Percentiles rank a stretch among this genome's conserved stretches.
These are phyloP conservation scores for Cajanus cajan DNA, from an alignment of 306 rosid genomes.

Conservation along the genomic window DNA sequence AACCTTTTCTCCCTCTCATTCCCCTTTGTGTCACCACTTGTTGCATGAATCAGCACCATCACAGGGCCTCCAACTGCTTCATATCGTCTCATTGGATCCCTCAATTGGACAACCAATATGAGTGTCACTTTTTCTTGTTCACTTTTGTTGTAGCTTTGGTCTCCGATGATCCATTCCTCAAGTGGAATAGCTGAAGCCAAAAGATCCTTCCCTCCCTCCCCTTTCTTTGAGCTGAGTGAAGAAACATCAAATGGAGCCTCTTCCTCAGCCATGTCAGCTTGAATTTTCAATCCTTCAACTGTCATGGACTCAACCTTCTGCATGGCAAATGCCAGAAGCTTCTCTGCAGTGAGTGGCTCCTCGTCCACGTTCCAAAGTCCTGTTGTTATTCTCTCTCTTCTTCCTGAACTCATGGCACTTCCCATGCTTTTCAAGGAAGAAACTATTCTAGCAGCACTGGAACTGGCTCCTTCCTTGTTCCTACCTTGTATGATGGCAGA, in stretches of 20 bases:
- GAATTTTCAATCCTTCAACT: conserved; percentile 74
- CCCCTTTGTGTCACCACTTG: conserved; percentile 15
- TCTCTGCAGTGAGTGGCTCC: conserved; percentile 54
- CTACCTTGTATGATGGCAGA: conserved; percentile 85
- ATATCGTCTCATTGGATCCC: conserved; percentile 75
- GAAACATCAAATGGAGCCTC: conserved; percentile 92
- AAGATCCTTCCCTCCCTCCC: conserved; percentile 40
- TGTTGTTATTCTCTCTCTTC: conserved; percentile 74
- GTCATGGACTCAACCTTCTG: conserved; percentile 82
- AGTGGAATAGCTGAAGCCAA: conserved; percentile 60
- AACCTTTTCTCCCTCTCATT: conserved; percentile 49
- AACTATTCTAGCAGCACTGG: conserved; percentile 78
- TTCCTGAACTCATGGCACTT: conserved; percentile 59
- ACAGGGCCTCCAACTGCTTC: conserved; percentile 90
- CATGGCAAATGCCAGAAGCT: conserved; percentile 63
- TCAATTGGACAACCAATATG: conserved; percentile 59
- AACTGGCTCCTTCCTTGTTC: conserved; percentile 88
- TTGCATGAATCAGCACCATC: conserved; percentile 61
- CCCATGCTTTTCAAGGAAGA: conserved; percentile 66
- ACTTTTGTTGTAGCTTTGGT: conserved; percentile 28
- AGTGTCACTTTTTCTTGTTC: conserved; percentile 45
- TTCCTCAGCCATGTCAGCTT: conserved; percentile 82
- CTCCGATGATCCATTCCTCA: conserved; percentile 66
- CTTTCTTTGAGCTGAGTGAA: conserved; percentile 44
- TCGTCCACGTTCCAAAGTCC: conserved; percentile 86